Conservation (phyloP, 331 rosid genomes). For the Prunus yedoensis region DNA sequence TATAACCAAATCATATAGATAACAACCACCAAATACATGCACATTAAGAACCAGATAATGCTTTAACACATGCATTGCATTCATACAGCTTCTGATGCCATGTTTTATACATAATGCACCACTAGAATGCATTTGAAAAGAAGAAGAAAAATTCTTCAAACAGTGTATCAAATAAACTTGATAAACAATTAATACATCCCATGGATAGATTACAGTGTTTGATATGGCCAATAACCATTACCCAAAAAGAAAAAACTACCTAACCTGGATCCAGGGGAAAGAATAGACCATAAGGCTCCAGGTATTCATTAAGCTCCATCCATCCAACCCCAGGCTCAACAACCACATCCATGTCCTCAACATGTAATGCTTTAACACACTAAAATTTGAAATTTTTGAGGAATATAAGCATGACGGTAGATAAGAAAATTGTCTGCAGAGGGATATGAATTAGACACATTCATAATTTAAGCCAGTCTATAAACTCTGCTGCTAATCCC, state of each 20-base stretch:
- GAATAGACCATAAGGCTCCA: conserved; percentile 92
- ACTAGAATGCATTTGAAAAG: not conserved
- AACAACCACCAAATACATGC: not conserved
- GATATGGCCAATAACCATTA: not conserved
- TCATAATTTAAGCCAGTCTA: not conserved
- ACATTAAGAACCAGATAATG: not conserved
- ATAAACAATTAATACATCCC: not conserved
- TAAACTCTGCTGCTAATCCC: not conserved
- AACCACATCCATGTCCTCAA: conserved; percentile 88
- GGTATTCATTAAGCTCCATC: conserved; percentile 95
- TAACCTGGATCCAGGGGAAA: conserved; percentile 99
- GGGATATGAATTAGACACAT: not conserved
- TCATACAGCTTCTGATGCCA: not conserved
- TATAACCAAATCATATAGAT: not conserved
- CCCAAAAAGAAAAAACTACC: conserved; percentile 24
- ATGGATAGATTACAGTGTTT: not conserved
- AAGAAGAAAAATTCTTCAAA: not conserved
- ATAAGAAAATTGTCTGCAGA: not conserved
- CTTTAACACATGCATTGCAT: not conserved
- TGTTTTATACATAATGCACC: not conserved
- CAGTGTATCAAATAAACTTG: not conserved
- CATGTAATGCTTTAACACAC: conserved; percentile 79
- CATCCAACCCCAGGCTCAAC: conserved; percentile 99
- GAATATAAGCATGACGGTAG: conserved; percentile 26
- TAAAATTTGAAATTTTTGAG: conserved; percentile 26